Conservation (phyloP, 108 stramenopile genomes). For the Aurantiochytrium sp. region DNA sequence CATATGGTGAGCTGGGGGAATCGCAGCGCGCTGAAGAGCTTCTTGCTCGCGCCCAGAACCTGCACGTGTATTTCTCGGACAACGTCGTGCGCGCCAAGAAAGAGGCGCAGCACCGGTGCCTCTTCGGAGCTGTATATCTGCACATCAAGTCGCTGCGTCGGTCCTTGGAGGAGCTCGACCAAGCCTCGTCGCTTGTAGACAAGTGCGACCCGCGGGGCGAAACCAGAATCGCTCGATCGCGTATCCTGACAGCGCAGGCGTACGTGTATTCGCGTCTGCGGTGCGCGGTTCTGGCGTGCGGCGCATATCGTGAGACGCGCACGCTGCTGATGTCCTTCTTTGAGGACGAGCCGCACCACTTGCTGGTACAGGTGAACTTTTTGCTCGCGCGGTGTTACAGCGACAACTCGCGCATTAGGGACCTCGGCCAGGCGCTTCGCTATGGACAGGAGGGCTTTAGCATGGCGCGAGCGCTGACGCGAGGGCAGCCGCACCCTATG, state of each 20-base stretch:
- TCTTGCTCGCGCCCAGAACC: too few relatives aligned
- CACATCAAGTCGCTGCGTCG: too few relatives aligned
- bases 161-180: too few relatives aligned
- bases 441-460: not conserved
- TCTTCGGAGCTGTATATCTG: too few relatives aligned
- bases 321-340: not conserved
- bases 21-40: not conserved
- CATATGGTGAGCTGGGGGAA: not conserved
- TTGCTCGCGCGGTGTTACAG: not conserved
- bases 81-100: too few relatives aligned
- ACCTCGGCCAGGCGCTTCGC: not conserved
- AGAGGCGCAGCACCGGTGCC: too few relatives aligned
- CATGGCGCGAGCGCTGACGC: not conserved
- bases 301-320: not conserved
- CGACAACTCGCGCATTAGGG: not conserved
- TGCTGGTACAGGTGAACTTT: not conserved
- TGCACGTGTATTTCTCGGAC: too few relatives aligned
- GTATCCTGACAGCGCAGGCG: too few relatives aligned
- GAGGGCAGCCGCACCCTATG: not conserved
- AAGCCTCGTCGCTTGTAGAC: too few relatives aligned
- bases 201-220: too few relatives aligned
- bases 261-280: not conserved
- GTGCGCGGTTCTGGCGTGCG: not conserved
- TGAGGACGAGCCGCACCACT: not conserved
- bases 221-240: too few relatives aligned